Conservation (phyloP, 371 early-diverging fungal species). For the Entomophthora muscae region DNA sequence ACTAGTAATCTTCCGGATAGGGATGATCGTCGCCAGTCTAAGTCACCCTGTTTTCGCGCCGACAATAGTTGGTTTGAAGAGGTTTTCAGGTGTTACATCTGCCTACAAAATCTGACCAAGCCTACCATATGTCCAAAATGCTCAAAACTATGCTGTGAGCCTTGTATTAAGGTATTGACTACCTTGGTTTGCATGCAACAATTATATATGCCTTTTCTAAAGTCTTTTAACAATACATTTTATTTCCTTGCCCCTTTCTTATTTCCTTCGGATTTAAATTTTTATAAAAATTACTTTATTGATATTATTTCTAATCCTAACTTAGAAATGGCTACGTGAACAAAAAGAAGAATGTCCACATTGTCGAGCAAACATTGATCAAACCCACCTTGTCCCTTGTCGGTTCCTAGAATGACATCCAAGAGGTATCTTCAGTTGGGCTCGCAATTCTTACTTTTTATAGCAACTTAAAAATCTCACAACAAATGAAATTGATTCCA, state of each 20-base stretch:
- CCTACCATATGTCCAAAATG: conserved; percentile 8
- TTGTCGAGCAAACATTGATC: conserved; percentile 8
- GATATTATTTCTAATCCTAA: too few relatives aligned
- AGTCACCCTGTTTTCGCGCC: not conserved
- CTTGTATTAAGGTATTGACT: conserved; percentile 9
- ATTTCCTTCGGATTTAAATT: too few relatives aligned
- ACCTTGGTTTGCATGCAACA: not conserved
- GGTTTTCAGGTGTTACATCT: conserved; percentile 9
- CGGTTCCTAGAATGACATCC: conserved; percentile 9
- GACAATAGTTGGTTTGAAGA: conserved; percentile 5
- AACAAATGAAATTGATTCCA: not conserved
- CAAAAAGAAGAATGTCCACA: conserved; percentile 10
- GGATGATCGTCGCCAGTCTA: too few relatives aligned
- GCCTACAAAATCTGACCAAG: not conserved
- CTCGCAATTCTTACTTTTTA: not conserved
- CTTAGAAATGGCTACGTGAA: conserved; percentile 9
- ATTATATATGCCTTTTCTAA: too few relatives aligned
- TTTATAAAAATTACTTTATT: too few relatives aligned
- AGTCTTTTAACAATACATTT: too few relatives aligned
- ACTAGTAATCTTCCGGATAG: too few relatives aligned
- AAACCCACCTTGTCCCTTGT: conserved; percentile 6
- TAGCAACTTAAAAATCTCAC: conserved; percentile 5
- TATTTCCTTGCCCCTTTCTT: too few relatives aligned
- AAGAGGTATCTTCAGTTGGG: conserved; percentile 2
- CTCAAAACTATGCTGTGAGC: conserved; percentile 9